A percentile compares a stretch with the other conserved stretches of the same genome.
Conservation (phyloP, 1,284 basidiomycete species). For the Amylostereum chailletii region DNA sequence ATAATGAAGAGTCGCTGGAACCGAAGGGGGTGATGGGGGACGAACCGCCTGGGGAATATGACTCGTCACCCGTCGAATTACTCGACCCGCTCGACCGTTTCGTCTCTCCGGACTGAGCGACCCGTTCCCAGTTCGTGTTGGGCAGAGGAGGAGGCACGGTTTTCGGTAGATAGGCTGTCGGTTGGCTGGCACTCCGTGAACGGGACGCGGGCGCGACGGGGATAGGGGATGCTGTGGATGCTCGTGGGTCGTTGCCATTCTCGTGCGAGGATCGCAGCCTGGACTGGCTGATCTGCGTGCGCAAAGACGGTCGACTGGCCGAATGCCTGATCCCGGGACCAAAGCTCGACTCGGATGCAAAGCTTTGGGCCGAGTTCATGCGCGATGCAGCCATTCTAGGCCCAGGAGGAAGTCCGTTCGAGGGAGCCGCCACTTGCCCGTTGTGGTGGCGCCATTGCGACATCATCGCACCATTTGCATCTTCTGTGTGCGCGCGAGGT, state of each 20-base stretch:
- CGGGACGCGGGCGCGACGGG: slow-evolving; percentile 23
- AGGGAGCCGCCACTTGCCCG: slow-evolving; percentile 18
- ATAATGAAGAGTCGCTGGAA: slow-evolving; percentile 72
- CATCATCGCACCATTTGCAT: slow-evolving; percentile 56
- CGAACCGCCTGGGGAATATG: slow-evolving; percentile 72
- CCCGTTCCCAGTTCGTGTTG: slow-evolving; percentile 43
- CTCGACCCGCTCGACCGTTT: slow-evolving; percentile 76
- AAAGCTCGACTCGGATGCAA: slow-evolving; percentile 45
- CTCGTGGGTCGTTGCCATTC: slow-evolving; percentile 11
- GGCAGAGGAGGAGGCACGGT: slow-evolving; percentile 46
- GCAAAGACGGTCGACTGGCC: slow-evolving; percentile 39
- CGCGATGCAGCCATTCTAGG: slow-evolving; percentile 34
- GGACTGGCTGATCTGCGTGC: slow-evolving; percentile 67
- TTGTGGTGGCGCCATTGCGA: slow-evolving; percentile 50
- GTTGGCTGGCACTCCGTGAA: slow-evolving; percentile 70
- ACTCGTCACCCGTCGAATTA: slow-evolving; percentile 68
- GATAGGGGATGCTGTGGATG: neutral
- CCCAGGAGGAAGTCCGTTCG: slow-evolving; percentile 16
- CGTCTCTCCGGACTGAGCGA: slow-evolving; percentile 41
- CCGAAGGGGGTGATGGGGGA: slow-evolving; percentile 80
- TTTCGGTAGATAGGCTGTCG: slow-evolving; percentile 55
- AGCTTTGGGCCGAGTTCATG: slow-evolving; percentile 36
- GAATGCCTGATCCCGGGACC: slow-evolving; percentile 26
- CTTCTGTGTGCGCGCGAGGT: slow-evolving; percentile 67
- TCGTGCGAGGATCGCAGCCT: slow-evolving; percentile 49